phyloP scores from a whole-genome alignment of 2,329 filamentous ascomycete genomes.

The Aspergillus fructus region DNA sequence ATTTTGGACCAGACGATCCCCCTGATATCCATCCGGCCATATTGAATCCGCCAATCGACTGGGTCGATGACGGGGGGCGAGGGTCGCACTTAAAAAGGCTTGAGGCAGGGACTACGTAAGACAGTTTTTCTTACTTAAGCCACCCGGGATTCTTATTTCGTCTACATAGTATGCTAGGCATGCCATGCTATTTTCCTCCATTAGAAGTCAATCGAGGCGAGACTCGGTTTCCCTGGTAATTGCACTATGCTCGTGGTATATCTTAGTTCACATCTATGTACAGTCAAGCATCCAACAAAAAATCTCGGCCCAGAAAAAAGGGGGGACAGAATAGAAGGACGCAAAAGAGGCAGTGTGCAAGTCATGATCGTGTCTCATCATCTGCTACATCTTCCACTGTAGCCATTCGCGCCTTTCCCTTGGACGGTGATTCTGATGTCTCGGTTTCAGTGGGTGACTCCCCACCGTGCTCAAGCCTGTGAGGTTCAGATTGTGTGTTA shows the following conservation, averaged over 20 bases:
- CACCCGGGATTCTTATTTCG: background rate
- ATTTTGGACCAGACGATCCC: background rate
- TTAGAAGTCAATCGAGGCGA: background rate
- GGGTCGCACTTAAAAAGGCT: background rate
- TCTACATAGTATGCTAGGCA: no score
- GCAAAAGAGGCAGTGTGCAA: slow-evolving; percentile 1
- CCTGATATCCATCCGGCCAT: background rate
- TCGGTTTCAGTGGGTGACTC: background rate
- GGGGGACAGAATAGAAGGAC: background rate
- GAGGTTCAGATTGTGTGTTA: background rate
- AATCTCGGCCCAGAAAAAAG: background rate
- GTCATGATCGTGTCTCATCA: slow-evolving; percentile 25
- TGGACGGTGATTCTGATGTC: slow-evolving; percentile 24
- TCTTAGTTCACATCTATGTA: slow-evolving; percentile 4
- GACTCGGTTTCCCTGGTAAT: background rate
- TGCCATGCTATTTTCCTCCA: background rate
- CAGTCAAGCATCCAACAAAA: background rate
- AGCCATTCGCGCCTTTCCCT: slow-evolving; percentile 34
- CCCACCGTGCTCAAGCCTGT: slow-evolving; percentile 7
- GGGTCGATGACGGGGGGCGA: background rate
- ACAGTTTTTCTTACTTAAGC: background rate
- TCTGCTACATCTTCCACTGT: slow-evolving; percentile 38
- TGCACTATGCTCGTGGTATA: slow-evolving; percentile 7
- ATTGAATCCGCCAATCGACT: slow-evolving; percentile 4
- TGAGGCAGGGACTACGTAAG: slow-evolving; percentile 1